Evolutionary conservation across 139 green algal species (phyloP), one percentile per base, ranked within the genome.

Genomic region (Zygnema circumcarinatum): DNA sequence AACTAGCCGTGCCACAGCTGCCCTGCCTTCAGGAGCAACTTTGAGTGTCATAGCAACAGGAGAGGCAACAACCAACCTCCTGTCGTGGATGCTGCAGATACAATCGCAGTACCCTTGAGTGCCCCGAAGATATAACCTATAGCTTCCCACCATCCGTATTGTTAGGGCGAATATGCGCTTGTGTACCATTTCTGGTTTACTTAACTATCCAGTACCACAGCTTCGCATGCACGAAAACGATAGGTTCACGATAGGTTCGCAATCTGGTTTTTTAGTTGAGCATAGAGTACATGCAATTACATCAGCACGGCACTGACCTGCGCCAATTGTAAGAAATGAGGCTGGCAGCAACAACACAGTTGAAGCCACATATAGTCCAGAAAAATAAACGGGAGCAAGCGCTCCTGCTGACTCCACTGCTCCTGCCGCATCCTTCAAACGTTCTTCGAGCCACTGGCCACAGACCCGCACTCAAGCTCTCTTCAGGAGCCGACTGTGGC

Each of bases 81-180:
- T 33, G 38, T 87, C 0, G 96, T 98, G 0, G 92, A 89, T 2
- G 94, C 91, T 1, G 95, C n/a, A 1, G 94, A 96, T 0, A 96
- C 94, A 2, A 98, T 89, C 39, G 92, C 74, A 3, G 93, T 96
- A 11, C 96, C 97, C 0, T 92, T 85, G 0, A 93, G 53, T 21
- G 95, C 73, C 21, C 96, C 96, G 72, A 98, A 99, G 69, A 98
- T 94, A 31, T 89, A 89, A 22, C 84, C 84, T 78, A 16, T 16
- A 41, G 25, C 54, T 25, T 29, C 54, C 54, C 54, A n/a, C n/a
- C n/a, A n/a, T n/a, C n/a, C n/a, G n/a, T n/a, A n/a, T n/a, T n/a
- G n/a, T n/a, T n/a, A n/a, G n/a, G n/a, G n/a, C n/a, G n/a, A n/a
- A n/a, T n/a, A n/a, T n/a, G n/a, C n/a, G n/a, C n/a, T n/a, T n/a